A percentile compares a stretch with the other conserved stretches of the same genome.
These are phyloP conservation scores for Acacia pycnantha DNA, from an alignment of 331 rosid species.

Conservation along the genomic window DNA sequence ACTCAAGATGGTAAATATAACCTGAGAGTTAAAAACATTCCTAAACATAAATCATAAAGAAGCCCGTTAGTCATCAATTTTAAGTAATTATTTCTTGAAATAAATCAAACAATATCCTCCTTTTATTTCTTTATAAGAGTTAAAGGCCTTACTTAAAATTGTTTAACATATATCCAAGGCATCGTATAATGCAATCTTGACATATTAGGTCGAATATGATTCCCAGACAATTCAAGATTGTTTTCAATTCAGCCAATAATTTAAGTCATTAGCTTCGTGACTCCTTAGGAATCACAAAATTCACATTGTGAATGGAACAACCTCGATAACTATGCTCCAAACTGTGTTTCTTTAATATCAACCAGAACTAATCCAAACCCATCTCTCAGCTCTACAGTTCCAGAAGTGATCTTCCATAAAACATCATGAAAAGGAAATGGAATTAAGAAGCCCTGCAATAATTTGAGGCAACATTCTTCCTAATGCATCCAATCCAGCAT, in stretches of 20 bases:
- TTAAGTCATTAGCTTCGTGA: neutral
- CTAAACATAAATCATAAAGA: neutral
- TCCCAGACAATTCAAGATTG: neutral
- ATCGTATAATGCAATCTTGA: neutral
- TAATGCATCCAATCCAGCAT: neutral
- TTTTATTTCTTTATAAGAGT: neutral
- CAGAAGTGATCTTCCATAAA: neutral
- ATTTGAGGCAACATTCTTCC: neutral
- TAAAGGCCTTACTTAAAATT: neutral
- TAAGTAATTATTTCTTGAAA: neutral
- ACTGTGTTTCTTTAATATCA: neutral
- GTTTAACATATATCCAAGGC: neutral
- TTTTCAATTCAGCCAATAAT: neutral
- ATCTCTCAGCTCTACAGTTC: neutral
- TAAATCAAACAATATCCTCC: neutral
- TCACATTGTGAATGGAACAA: neutral
- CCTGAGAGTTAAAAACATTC: neutral
- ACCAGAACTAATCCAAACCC: neutral
- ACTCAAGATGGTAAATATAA: neutral
- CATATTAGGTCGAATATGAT: neutral
- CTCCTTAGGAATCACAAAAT: neutral
- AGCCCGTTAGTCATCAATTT: neutral
- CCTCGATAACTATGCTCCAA: neutral
- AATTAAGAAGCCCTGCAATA: neutral
- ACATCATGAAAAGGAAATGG: neutral